Conservation (phyloP, 1,139 yeast genomes). For the Protomyces inouyei region DNA sequence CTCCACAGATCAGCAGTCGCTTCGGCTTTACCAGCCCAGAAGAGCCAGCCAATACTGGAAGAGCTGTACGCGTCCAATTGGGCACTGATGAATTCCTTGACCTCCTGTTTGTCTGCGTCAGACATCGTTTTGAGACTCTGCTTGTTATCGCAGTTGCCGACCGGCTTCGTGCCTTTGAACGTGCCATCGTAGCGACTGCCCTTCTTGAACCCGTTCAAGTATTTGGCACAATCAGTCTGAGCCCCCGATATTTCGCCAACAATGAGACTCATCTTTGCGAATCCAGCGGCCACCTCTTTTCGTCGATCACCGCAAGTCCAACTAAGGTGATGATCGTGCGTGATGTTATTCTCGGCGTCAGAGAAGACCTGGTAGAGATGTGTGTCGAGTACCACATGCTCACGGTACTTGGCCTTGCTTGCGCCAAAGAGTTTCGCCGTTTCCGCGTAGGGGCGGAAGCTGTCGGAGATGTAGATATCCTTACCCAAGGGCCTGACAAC, state of each 20-base stretch:
- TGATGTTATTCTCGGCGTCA: conserved; percentile 52
- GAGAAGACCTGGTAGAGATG: conserved; percentile 76
- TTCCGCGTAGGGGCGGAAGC: neutral
- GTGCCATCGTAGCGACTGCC: conserved; percentile 82
- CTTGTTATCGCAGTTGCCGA: conserved; percentile 39
- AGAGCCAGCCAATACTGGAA: conserved; percentile 68
- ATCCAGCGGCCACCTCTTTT: neutral
- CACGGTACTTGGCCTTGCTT: neutral
- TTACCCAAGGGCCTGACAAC: neutral
- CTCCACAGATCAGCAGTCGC: conserved; percentile 74
- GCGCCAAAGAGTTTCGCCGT: too few relatives aligned
- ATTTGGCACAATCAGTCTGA: conserved; percentile 72
- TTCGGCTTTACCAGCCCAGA: conserved; percentile 93
- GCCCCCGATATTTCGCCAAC: conserved; percentile 95
- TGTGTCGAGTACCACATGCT: conserved; percentile 29
- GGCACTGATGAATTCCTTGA: conserved; percentile 75
- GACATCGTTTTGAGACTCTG: conserved; percentile 33
- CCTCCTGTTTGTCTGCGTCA: conserved; percentile 37
- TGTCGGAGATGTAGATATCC: neutral
- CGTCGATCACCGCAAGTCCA: conserved; percentile 50
- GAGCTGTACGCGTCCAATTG: conserved; percentile 75
- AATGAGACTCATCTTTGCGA: conserved; percentile 65
- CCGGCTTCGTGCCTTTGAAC: conserved; percentile 48
- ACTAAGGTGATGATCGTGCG: conserved; percentile 57
- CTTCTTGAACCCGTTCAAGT: conserved; percentile 86